These are phyloP conservation scores for Wickerhamomyces bisporus DNA, from an alignment of 805 yeast species.

Conservation along the genomic window DNA sequence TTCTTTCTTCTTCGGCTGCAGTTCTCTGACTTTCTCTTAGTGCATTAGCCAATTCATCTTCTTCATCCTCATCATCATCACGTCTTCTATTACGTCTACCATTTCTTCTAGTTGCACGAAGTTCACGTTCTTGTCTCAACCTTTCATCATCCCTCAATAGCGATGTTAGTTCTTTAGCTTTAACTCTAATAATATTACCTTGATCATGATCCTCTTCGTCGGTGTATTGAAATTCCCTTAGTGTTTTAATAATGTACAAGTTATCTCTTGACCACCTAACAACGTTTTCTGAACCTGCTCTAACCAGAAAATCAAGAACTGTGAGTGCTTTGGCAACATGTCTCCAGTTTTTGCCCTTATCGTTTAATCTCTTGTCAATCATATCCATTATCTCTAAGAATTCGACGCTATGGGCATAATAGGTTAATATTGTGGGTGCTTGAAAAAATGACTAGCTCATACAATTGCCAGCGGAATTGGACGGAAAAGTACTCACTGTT, in stretches of 20 bases:
- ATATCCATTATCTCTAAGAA: constrained; percentile 90
- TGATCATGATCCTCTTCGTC: constrained; percentile 81
- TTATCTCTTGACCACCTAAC: constrained; percentile 91
- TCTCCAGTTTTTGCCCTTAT: constrained; percentile 96
- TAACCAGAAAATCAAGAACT: constrained; percentile 80
- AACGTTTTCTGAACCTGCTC: constrained; percentile 82
- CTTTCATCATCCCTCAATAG: constrained; percentile 79
- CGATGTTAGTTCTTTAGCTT: constrained; percentile 85
- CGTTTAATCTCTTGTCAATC: constrained; percentile 86
- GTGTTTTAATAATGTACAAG: constrained; percentile 78
- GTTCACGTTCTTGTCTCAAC: constrained; percentile 60
- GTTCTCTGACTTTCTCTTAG: constrained; percentile 74
- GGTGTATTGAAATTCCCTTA: constrained; percentile 80
- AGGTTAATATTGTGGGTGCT: background rate
- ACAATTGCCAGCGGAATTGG: too few species aligned
- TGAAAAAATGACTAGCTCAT: too few species aligned
- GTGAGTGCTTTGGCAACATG: constrained; percentile 91
- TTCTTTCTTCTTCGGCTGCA: constrained; percentile 76
- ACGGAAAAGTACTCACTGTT: constrained; percentile 36
- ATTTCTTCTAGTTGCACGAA: constrained; percentile 31
- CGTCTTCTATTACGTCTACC: constrained; percentile 29
- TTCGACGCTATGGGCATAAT: constrained; percentile 40
- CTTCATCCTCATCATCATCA: constrained; percentile 33
- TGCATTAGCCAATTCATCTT: constrained; percentile 74
- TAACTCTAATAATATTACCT: constrained; percentile 82